A percentile compares a stretch with the other conserved stretches of the same genome.
Evolutionary conservation across 2,329 filamentous ascomycete species (phyloP).

Genomic region (Sporothrix globosa): DNA sequence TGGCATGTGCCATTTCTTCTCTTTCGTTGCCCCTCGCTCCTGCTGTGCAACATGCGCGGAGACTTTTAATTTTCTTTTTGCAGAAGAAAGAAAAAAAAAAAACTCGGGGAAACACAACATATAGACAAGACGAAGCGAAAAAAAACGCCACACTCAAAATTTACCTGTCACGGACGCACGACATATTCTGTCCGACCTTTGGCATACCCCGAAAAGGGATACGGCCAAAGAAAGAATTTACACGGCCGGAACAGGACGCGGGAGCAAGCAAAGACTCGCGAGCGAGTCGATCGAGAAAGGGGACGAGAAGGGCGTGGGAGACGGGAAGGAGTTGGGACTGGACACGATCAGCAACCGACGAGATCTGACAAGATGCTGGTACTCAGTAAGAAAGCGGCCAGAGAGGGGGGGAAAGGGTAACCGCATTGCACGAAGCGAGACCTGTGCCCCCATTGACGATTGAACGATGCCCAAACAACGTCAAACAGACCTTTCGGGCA

Average conservation of each 20-base stretch:
- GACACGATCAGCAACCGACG: neutral
- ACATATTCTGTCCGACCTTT: neutral
- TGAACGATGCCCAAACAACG: neutral
- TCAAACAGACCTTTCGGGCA: neutral
- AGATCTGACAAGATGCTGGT: conserved; percentile 8
- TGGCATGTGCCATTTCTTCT: neutral
- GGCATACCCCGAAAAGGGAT: neutral
- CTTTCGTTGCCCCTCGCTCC: neutral
- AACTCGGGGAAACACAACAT: neutral
- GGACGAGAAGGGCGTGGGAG: neutral
- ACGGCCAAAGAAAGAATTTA: neutral
- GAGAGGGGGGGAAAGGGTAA: neutral
- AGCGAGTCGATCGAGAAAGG: neutral
- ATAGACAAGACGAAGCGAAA: conserved; percentile 8
- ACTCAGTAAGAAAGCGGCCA: no score
- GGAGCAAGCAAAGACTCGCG: conserved; percentile 10
- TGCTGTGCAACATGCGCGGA: conserved; percentile 6
- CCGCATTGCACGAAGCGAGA: conserved; percentile 26
- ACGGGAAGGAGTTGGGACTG: neutral
- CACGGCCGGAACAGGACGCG: neutral
- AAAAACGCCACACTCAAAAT: conserved; percentile 25
- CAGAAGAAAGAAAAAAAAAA: no score
- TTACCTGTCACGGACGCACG: neutral
- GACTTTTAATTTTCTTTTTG: neutral
- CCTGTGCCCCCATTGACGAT: conserved; percentile 13